Conservation (phyloP, 164 flowering plant genomes). For the Houttuynia cordata region DNA sequence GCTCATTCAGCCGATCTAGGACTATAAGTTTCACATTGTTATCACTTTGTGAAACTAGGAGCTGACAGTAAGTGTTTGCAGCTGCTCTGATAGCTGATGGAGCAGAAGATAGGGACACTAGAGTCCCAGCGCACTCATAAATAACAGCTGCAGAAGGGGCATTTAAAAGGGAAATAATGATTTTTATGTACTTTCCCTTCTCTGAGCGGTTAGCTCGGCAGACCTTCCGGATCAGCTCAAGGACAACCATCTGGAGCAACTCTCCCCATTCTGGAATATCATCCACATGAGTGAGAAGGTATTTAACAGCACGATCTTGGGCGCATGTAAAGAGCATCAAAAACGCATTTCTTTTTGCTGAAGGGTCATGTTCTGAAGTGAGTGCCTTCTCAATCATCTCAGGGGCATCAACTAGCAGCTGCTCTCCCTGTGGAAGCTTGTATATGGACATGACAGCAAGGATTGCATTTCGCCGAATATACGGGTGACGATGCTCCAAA, state of each 20-base stretch:
- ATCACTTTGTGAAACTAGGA: constrained; percentile 84
- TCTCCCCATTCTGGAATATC: constrained; percentile 76
- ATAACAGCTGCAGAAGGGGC: constrained; percentile 83
- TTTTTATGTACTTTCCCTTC: constrained; percentile 82
- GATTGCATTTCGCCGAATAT: constrained; percentile 68
- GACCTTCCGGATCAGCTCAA: constrained; percentile 80
- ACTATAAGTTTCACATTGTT: constrained; percentile 94
- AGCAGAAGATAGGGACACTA: constrained; percentile 87
- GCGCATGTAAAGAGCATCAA: constrained; percentile 71
- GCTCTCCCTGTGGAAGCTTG: constrained; percentile 86
- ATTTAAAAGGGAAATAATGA: constrained; percentile 66
- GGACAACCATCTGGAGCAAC: constrained; percentile 83
- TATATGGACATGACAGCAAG: constrained; percentile 79
- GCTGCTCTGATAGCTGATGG: constrained; percentile 92
- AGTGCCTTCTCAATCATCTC: constrained; percentile 70
- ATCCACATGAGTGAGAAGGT: constrained; percentile 46
- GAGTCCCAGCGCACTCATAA: constrained; percentile 85
- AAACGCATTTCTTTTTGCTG: constrained; percentile 78
- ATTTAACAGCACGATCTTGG: constrained; percentile 56
- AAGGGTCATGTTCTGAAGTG: constrained; percentile 64
- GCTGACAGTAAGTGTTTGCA: constrained; percentile 78
- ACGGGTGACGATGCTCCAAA: constrained; percentile 77
- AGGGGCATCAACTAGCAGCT: constrained; percentile 69
- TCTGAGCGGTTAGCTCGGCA: constrained; percentile 67
- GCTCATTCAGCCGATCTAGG: constrained; percentile 80